Evolutionary conservation across 1,139 yeast species (phyloP).

Genomic region (Yarrowia galli): DNA sequence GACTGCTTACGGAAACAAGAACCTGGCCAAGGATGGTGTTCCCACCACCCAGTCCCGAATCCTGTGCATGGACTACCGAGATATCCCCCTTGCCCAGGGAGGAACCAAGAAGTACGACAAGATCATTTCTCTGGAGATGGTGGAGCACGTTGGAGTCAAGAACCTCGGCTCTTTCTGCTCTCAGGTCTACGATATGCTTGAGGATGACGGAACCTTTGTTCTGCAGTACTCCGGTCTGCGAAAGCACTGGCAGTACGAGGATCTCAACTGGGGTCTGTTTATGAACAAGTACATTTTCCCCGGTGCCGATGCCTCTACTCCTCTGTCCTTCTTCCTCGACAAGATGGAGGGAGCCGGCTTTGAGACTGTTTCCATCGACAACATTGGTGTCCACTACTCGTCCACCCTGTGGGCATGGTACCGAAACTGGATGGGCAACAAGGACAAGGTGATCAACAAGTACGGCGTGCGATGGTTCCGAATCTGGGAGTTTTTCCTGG

Average conservation of each 20-base stretch:
- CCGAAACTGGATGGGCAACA: conserved; percentile 90
- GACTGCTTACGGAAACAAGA: conserved; percentile 85
- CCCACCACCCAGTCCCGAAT: conserved; percentile 72
- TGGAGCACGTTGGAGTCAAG: conserved; percentile 95
- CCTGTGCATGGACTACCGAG: conserved; percentile 88
- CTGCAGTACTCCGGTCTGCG: conserved; percentile 91
- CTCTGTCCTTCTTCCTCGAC: conserved; percentile 81
- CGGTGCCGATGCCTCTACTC: conserved; percentile 97
- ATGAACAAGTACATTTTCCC: conserved; percentile 98
- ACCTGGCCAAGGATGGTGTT: conserved; percentile 73
- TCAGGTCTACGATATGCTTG: conserved; percentile 85
- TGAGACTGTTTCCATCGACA: conserved; percentile 83
- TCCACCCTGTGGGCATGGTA: conserved; percentile 96
- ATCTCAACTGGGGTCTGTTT: conserved; percentile 90
- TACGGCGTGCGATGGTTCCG: conserved; percentile 92
- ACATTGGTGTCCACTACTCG: conserved; percentile 91
- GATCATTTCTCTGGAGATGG: conserved; percentile 93
- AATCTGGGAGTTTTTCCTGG: conserved; percentile 92
- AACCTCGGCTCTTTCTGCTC: conserved; percentile 75
- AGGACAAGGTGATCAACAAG: conserved; percentile 75
- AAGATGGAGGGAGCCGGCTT: conserved; percentile 84
- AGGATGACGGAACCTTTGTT: conserved; percentile 88
- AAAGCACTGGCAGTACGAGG: conserved; percentile 95
- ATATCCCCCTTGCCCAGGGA: conserved; percentile 73
- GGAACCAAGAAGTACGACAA: conserved; percentile 74